Base-by-base conservation (phyloP, 768 basidiomycete species). In the Mycena latifolia region DNA sequence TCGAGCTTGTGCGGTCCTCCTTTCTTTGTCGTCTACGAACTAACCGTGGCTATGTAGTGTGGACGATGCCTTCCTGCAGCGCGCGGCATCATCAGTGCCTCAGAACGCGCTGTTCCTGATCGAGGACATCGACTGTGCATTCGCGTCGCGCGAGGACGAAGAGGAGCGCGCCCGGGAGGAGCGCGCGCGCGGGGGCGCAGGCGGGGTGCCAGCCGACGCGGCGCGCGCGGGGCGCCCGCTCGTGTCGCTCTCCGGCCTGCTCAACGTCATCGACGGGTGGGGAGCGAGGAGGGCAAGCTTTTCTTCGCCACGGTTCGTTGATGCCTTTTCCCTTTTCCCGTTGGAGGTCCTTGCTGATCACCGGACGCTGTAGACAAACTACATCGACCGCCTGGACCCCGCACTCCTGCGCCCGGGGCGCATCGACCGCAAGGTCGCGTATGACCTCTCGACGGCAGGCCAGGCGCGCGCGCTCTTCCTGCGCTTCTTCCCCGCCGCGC, bases 241-340 rank as follows among this genome's bases (percentile, higher is more conserved):
- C 15, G 72, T 80, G 37, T 79, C 78, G 28, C 73, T 80, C 39
- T 75, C 73, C 7, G 78, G 78, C 9, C 71, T 80, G 11, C 62
- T 80, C 33, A 80, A 80, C 65, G 74, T 78, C n/a, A 74, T 80
- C 39, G 79, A 80, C 65, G 79, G 79, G 73, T 77, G 10, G 73
- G 75, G 5, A 75, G 74, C 52, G 77, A 79, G 57, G 79, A 80
- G 55, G 79, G 79, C 15, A 76, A 77, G 35, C 27, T 68, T n/a
- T 68, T 68, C 46, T 68, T 68, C 24, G 61, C 61, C 9, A 68
- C 66, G 17, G 63, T 74, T 27, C 47, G 70, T 63, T 59, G 3
- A 35, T 37, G 27, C 14, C 20, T 29, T 27, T n/a, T 20, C 22
- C 17, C 20, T 15, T 2, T n/a, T 4, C 43, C 43, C 14, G 33